Conservation (phyloP, 768 basidiomycete species). For the Cystofilobasidium ferigula region DNA sequence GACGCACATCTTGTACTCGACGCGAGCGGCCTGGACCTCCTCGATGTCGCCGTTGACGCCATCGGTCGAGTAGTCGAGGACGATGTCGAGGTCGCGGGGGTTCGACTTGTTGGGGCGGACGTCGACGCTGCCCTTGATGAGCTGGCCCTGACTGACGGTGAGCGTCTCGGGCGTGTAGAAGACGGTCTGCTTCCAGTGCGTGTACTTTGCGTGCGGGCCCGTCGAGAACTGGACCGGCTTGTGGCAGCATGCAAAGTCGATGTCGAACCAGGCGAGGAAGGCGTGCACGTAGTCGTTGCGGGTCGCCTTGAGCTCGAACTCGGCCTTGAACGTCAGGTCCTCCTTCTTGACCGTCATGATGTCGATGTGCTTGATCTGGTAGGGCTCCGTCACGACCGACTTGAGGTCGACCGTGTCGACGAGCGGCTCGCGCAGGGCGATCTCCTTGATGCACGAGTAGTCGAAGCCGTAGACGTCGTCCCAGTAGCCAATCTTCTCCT, state of each 20-base stretch:
- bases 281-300: constrained; percentile 93
- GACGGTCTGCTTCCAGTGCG: constrained; percentile 95
- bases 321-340: constrained; percentile 72
- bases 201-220: constrained; percentile 92
- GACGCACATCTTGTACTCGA: constrained; percentile 43
- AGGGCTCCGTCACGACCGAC: constrained; percentile 87
- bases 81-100: constrained; percentile 89
- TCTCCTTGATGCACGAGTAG: constrained; percentile 98
- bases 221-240: constrained; percentile 93
- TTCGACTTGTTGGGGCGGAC: constrained; percentile 87
- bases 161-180: constrained; percentile 67
- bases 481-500: constrained; percentile 99
- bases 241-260: constrained; percentile 88
- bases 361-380: constrained; percentile 82
- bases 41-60: constrained; percentile 28
- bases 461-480: constrained; percentile 99
- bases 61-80: constrained; percentile 56
- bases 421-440: constrained; percentile 86
- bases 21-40: constrained; percentile 31
- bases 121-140: constrained; percentile 56
- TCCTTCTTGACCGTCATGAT: constrained; percentile 86
- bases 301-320: constrained; percentile 68
- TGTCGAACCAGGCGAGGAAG: constrained; percentile 98
- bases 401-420: constrained; percentile 99
- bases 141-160: constrained; percentile 51